Evolutionary conservation across 2,329 filamentous ascomycete species (phyloP).

Genomic region (Fusarium sp.): DNA sequence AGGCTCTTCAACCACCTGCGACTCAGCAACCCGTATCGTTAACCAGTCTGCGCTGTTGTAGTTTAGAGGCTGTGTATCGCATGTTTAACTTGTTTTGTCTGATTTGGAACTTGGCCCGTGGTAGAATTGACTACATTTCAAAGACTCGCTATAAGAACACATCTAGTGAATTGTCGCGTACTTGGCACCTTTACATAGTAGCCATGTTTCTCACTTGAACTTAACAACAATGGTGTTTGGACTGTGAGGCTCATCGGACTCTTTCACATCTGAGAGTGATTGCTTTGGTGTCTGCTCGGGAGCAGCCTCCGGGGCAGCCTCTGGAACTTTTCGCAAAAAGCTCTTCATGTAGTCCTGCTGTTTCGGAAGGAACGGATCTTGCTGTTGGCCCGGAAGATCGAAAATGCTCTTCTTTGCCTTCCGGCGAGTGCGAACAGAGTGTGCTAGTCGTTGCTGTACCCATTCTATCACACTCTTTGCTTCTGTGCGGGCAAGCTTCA

Average conservation of each 20-base stretch:
- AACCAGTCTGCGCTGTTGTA: conserved; percentile 45
- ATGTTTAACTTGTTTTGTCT: conserved; percentile 40
- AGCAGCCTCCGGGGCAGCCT: neutral
- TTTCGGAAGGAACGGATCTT: conserved; percentile 55
- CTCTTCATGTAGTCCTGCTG: conserved; percentile 64
- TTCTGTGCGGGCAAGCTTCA: conserved; percentile 77
- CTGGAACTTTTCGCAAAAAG: conserved; percentile 53
- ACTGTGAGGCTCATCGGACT: conserved; percentile 5
- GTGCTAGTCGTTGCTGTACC: conserved; percentile 77
- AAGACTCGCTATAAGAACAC: conserved; percentile 26
- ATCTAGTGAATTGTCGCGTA: conserved; percentile 4
- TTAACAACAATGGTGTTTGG: conserved; percentile 40
- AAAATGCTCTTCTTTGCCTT: conserved; percentile 65
- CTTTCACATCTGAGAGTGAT: neutral
- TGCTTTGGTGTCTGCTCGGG: neutral
- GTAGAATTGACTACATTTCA: conserved; percentile 44
- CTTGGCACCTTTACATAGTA: neutral
- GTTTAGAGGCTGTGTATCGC: conserved; percentile 52
- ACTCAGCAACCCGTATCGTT: conserved; percentile 45
- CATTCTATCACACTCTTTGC: conserved; percentile 81
- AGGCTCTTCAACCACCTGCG: conserved; percentile 36
- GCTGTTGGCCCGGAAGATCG: conserved; percentile 50
- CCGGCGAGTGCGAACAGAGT: conserved; percentile 74
- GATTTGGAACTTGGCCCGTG: conserved; percentile 41
- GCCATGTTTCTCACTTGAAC: conserved; percentile 7